Evolutionary conservation across 768 basidiomycete genomes (phyloP).

Genomic region (Amanita thiersii): DNA sequence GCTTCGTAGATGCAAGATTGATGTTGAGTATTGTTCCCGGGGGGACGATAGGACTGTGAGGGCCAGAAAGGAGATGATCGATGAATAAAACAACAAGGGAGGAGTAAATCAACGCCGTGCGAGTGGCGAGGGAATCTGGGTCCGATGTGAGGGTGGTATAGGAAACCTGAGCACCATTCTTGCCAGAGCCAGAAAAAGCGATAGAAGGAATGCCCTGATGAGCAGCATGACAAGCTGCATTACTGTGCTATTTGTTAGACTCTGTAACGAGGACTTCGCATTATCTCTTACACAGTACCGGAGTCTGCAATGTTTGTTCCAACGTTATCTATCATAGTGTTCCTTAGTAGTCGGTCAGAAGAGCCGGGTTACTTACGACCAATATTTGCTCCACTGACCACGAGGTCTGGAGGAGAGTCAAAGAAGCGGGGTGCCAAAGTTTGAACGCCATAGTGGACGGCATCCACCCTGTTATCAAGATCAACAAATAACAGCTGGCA

Average conservation of each 20-base stretch:
- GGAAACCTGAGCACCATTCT: slow-evolving; percentile 32
- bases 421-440: slow-evolving; percentile 35
- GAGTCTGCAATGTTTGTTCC: slow-evolving; percentile 24
- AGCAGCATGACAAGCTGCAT: slow-evolving; percentile 40
- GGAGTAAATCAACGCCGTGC: slow-evolving; percentile 34
- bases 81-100: slow-evolving; percentile 34
- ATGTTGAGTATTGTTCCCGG: slow-evolving; percentile 36
- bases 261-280: not conserved
- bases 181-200: slow-evolving; percentile 40
- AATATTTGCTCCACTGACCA: slow-evolving; percentile 39
- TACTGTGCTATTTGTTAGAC: slow-evolving; percentile 24
- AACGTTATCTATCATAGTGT: slow-evolving; percentile 20
- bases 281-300: slow-evolving; percentile 31
- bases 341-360: too few relatives aligned
- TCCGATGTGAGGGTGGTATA: slow-evolving; percentile 43
- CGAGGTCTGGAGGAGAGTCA: slow-evolving; percentile 30
- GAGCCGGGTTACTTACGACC: slow-evolving; percentile 35
- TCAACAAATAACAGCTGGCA: not conserved
- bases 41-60: slow-evolving; percentile 32
- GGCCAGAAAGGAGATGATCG: slow-evolving; percentile 20
- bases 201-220: not conserved
- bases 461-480: slow-evolving; percentile 17
- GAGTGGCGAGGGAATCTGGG: slow-evolving; percentile 23
- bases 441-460: slow-evolving; percentile 33
- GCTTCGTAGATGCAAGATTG: slow-evolving; percentile 35